These are phyloP conservation scores for Vitellaria paradoxa DNA, from an alignment of 179 eudicot species.

Conservation along the genomic window DNA sequence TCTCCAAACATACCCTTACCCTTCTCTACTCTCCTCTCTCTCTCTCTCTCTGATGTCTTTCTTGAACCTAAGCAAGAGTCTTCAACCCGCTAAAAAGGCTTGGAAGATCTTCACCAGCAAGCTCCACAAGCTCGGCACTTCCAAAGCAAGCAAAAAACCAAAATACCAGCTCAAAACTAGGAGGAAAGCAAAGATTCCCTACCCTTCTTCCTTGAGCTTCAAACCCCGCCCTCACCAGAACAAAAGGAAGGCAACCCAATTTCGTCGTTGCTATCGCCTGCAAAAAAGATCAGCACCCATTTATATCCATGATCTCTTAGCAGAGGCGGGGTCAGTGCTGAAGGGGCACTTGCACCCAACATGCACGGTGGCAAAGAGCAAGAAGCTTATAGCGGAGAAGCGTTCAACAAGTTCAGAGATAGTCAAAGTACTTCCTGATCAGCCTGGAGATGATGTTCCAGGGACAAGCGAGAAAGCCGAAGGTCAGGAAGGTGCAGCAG, in stretches of 20 bases:
- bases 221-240: constrained; percentile 13
- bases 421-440: background rate
- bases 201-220: constrained; percentile 15
- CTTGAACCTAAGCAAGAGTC: constrained; percentile 24
- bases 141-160: constrained; percentile 32
- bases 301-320: constrained; percentile 35
- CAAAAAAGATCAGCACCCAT: constrained; percentile 20
- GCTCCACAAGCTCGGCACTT: constrained; percentile 22
- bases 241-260: background rate
- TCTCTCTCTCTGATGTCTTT: constrained; percentile 19
- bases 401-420: constrained; percentile 6
- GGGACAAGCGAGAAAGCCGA: background rate
- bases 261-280: background rate
- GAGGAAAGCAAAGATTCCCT: constrained; percentile 9
- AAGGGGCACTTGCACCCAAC: background rate
- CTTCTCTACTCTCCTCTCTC: constrained; percentile 12
- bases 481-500: constrained; percentile 15
- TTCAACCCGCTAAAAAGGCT: constrained; percentile 22
- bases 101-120: constrained; percentile 34
- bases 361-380: background rate
- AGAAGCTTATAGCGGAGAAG: background rate
- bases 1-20: background rate
- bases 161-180: constrained; percentile 10
- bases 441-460: background rate
- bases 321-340: constrained; percentile 14